Conservation (phyloP, 345 rosid genomes). For the Rhizophora mangle region DNA sequence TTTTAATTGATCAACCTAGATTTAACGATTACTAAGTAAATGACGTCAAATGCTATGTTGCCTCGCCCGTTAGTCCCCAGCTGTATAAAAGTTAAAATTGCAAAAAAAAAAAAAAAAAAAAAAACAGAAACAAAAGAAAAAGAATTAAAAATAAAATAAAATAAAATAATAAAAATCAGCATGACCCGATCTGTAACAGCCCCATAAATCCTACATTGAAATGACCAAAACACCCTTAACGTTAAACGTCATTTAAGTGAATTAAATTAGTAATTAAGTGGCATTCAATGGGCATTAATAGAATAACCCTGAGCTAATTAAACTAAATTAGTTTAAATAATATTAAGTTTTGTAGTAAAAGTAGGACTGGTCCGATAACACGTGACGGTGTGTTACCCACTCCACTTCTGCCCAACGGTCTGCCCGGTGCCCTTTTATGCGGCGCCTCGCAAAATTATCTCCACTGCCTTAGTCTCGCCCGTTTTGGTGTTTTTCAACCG, state of each 20-base stretch:
- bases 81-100: slow-evolving; percentile 7
- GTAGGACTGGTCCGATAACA: slow-evolving; percentile 32
- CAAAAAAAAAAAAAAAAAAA: not conserved
- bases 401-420: no score
- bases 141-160: no score
- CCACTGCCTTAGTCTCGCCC: no score
- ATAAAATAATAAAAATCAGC: no score
- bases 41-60: slow-evolving; percentile 30
- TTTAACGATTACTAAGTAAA: not conserved
- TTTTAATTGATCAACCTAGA: no score
- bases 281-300: slow-evolving; percentile 2
- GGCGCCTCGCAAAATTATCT: no score
- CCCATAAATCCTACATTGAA: not conserved
- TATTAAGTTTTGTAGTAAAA: slow-evolving; percentile 34
- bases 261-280: slow-evolving; percentile 17
- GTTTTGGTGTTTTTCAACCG: no score
- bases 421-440: no score
- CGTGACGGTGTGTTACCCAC: slow-evolving; percentile 27
- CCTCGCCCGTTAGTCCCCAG: slow-evolving; percentile 33
- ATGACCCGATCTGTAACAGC: slow-evolving; percentile 18
- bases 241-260: not conserved
- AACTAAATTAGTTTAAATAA: not conserved
- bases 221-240: slow-evolving; percentile 16
- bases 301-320: not conserved
- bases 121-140: no score